Conservation (phyloP, 768 basidiomycete genomes). For the Rhizopogon vesiculosus region DNA sequence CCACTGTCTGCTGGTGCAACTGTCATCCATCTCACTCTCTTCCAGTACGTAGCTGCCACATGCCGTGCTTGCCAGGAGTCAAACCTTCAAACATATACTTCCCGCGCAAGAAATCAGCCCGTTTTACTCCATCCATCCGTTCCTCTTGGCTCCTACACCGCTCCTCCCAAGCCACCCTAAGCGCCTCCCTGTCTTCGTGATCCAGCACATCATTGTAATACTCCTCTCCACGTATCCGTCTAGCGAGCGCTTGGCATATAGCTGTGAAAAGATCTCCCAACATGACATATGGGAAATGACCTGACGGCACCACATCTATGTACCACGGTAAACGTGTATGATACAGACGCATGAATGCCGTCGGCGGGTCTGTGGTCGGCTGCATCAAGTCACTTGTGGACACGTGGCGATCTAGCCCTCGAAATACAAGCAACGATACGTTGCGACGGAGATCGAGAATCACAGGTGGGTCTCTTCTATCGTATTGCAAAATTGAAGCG, state of each 20-base stretch:
- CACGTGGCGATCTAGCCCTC: conserved; percentile 36
- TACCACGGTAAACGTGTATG: conserved; percentile 63
- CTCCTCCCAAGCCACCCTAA: conserved; percentile 40
- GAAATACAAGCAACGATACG: conserved; percentile 38
- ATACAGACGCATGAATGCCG: conserved; percentile 47
- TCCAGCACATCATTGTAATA: conserved; percentile 57
- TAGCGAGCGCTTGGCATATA: conserved; percentile 38
- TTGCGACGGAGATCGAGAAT: conserved; percentile 47
- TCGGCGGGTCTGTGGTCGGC: conserved; percentile 48
- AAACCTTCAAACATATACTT: conserved; percentile 52
- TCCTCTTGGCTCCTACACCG: conserved; percentile 36
- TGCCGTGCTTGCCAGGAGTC: conserved; percentile 46
- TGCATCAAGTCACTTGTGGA: conserved; percentile 50
- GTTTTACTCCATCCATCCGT: conserved; percentile 41
- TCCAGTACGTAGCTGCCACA: conserved; percentile 62
- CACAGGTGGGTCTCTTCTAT: conserved; percentile 30
- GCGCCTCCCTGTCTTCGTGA: conserved; percentile 35
- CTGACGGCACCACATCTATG: conserved; percentile 46
- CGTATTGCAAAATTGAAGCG: conserved; percentile 20
- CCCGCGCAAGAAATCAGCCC: conserved; percentile 58
- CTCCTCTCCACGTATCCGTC: conserved; percentile 45
- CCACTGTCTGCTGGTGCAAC: no score
- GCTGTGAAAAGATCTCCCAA: conserved; percentile 50
- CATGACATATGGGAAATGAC: conserved; percentile 50
- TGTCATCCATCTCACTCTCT: conserved; percentile 3